Evolutionary conservation across 352 stramenopile genomes (phyloP), one percentile per base, ranked within the genome.

Genomic region (Blastocystis sp.): DNA sequence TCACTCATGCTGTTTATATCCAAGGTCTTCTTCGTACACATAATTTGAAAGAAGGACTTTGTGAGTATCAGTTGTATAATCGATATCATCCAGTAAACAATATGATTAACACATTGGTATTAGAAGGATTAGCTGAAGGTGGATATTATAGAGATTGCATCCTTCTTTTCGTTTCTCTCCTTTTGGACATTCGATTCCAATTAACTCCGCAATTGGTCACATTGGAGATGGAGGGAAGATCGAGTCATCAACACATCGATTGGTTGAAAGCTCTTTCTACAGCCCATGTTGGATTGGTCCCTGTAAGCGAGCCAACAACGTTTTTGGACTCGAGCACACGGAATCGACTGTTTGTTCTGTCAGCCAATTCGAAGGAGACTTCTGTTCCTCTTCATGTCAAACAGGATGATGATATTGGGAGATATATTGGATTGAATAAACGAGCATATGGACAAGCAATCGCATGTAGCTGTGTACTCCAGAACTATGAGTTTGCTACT

Each of bases 1-100:
- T 83, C 9, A 83, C 71, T 24, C 71, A 83, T 42, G 71, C 21
- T 9, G 29, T 43, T 6, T 83, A 83, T 16, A 83, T 83, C 27
- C 54, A 42, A 32, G 71, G 71, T 16, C 51, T 83, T 21, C 54
- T 83, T 1, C 49, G 35, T 14, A 42, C 51, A 32, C 1, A 43
- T 16, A 19, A 43, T 11, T 35, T 83, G 12, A 2, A 14, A 2
- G 71, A 66, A 16, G 71, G 42, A 21, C 9, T 83, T 14, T 32
- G 6, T n/a, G 71, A 83, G 54, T 83, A 83, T 46, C 16, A 29
- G 4, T 21, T 51, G 1, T 83, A 83, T 29, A 83, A 83, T 43
- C 71, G 49, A 11, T 83, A 83, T 37, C 42, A 83, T 37, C 6
- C 14, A 4, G 49, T 83, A 24, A 83, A 83, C 35, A 83, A 66